Evolutionary conservation across 2,329 filamentous ascomycete species (phyloP).

Genomic region (Neonectria coccinea): DNA sequence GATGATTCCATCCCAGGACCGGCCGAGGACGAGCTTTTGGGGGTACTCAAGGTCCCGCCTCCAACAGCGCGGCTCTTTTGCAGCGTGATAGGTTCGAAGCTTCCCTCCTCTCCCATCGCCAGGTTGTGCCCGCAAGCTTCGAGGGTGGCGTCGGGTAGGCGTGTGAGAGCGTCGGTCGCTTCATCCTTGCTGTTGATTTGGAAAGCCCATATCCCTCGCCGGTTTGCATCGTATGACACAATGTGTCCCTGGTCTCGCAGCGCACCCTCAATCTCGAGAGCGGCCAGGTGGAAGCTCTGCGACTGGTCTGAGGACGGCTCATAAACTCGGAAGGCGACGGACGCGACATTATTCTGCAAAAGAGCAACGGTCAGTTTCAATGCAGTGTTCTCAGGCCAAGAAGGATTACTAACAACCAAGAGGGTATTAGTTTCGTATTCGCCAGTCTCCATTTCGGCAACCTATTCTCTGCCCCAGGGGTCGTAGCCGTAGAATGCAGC

Average conservation of each 20-base stretch:
- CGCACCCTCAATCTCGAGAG: constrained; percentile 63
- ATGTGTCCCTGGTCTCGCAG: constrained; percentile 66
- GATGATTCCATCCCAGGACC: constrained; percentile 54
- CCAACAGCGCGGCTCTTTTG: constrained; percentile 57
- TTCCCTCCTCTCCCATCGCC: constrained; percentile 60
- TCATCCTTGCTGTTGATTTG: constrained; percentile 59
- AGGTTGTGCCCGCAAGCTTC: constrained; percentile 60
- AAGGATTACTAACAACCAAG: constrained; percentile 61
- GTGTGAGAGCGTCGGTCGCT: constrained; percentile 38
- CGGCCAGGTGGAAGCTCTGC: constrained; percentile 58
- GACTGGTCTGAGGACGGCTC: constrained; percentile 59
- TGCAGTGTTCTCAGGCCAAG: neutral
- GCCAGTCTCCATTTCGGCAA: constrained; percentile 70
- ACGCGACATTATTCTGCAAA: constrained; percentile 66
- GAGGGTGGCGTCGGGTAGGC: constrained; percentile 53
- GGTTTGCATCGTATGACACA: constrained; percentile 63
- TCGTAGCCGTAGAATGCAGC: constrained; percentile 44
- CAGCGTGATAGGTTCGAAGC: constrained; percentile 62
- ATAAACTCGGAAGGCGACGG: constrained; percentile 67
- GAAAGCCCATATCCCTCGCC: constrained; percentile 68
- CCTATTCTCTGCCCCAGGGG: constrained; percentile 45
- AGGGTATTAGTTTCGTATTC: constrained; percentile 73
- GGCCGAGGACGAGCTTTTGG: constrained; percentile 60
- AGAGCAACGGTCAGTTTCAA: constrained; percentile 35
- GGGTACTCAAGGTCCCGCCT: constrained; percentile 57